Conservation (phyloP, 306 rosid species). For the Glycine latifolia region DNA sequence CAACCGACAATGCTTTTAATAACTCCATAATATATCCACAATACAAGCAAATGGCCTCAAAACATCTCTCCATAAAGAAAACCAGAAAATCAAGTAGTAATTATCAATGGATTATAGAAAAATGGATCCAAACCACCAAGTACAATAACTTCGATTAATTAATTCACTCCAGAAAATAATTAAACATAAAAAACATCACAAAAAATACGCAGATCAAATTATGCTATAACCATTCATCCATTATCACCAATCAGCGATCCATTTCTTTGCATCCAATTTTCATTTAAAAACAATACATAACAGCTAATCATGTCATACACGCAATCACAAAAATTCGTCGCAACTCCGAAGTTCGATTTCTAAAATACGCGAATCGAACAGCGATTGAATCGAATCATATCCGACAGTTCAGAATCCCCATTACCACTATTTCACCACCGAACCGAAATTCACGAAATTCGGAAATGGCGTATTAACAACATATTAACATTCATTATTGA, state of each 20-base stretch:
- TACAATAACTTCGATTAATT: neutral
- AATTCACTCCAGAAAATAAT: neutral
- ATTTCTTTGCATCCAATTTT: slow-evolving; percentile 29
- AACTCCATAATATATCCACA: slow-evolving; percentile 12
- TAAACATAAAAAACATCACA: neutral
- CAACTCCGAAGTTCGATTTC: slow-evolving; percentile 30
- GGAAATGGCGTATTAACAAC: neutral
- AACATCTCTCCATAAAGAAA: neutral
- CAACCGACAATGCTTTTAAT: slow-evolving; percentile 17
- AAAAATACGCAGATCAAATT: slow-evolving; percentile 50
- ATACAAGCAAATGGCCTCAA: slow-evolving; percentile 3
- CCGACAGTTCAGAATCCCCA: neutral
- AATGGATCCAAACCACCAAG: slow-evolving; percentile 4
- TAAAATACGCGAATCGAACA: slow-evolving; percentile 13
- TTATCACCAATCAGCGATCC: slow-evolving; percentile 8
- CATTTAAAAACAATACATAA: neutral
- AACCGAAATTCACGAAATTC: slow-evolving; percentile 42
- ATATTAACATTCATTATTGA: neutral
- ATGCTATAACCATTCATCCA: slow-evolving; percentile 13
- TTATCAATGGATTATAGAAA: neutral
- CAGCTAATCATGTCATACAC: neutral
- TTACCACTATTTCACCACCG: slow-evolving; percentile 20
- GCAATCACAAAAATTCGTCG: neutral
- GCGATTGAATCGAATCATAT: slow-evolving; percentile 46
- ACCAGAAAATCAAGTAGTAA: neutral